phyloP scores from a whole-genome alignment of 805 yeast species.

The Candida corydali region DNA sequence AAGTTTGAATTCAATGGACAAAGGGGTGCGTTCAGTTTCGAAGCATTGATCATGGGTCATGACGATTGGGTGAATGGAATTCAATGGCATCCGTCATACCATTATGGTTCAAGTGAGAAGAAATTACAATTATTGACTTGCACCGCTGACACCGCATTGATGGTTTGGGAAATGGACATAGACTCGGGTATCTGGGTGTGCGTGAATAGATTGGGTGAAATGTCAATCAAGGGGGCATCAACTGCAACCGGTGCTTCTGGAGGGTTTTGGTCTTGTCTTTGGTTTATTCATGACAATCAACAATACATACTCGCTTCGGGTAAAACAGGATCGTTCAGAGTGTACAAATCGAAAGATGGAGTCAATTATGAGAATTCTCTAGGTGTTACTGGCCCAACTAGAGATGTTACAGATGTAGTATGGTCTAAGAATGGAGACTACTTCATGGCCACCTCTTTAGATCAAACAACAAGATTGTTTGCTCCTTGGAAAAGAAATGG shows the following conservation, averaged over 20 bases:
- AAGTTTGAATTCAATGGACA: slow-evolving; percentile 38
- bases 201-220: slow-evolving; percentile 77
- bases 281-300: slow-evolving; percentile 47
- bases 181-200: slow-evolving; percentile 90
- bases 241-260: slow-evolving; percentile 95
- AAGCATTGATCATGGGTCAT: slow-evolving; percentile 94
- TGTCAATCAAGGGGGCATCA: slow-evolving; percentile 93
- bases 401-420: slow-evolving; percentile 68
- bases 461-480: slow-evolving; percentile 87
- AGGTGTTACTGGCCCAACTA: slow-evolving; percentile 74
- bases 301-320: slow-evolving; percentile 73
- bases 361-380: slow-evolving; percentile 42
- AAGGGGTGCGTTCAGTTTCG: slow-evolving; percentile 66
- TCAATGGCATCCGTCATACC: slow-evolving; percentile 63
- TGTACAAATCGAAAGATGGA: slow-evolving; percentile 50
- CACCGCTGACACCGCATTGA: slow-evolving; percentile 88
- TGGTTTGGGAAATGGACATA: slow-evolving; percentile 89
- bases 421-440: slow-evolving; percentile 72
- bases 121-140: slow-evolving; percentile 67
- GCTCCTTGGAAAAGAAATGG: slow-evolving; percentile 50
- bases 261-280: slow-evolving; percentile 59
- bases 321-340: slow-evolving; percentile 88
- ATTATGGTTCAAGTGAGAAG: slow-evolving; percentile 21
- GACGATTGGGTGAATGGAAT: slow-evolving; percentile 95
- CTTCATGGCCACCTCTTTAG: slow-evolving; percentile 74